phyloP scores from a whole-genome alignment of 148 eudicot genomes.

The Vaccinium corymbosum region DNA sequence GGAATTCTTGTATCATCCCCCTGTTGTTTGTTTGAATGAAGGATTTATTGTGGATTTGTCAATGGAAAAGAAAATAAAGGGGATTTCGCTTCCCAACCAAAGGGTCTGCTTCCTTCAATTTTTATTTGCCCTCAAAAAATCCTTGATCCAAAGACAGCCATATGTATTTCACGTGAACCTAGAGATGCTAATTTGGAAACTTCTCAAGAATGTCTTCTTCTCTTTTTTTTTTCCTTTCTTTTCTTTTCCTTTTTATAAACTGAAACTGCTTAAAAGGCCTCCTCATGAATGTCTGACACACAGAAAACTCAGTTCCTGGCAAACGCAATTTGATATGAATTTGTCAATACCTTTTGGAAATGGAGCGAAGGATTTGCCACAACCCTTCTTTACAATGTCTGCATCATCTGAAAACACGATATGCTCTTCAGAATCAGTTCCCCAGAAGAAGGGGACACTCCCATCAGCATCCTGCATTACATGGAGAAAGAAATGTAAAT shows the following conservation, averaged over 20 bases:
- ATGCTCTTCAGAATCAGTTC: conserved; percentile 76
- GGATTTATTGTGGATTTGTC: background rate
- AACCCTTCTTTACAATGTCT: conserved; percentile 69
- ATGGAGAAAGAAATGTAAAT: background rate
- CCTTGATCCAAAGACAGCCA: background rate
- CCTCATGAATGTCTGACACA: background rate
- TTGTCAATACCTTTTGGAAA: conserved; percentile 76
- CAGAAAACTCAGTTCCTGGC: background rate
- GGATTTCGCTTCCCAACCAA: background rate
- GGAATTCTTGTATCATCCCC: background rate
- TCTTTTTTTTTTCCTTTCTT: too few species aligned
- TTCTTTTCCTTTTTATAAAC: too few species aligned
- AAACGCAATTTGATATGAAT: background rate
- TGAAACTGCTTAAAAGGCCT: too few species aligned
- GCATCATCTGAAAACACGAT: conserved; percentile 71
- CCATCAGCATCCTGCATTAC: conserved; percentile 78
- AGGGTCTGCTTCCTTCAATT: background rate
- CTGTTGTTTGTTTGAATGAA: background rate
- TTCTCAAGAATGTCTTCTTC: background rate
- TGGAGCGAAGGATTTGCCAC: conserved; percentile 86
- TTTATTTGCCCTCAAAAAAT: background rate
- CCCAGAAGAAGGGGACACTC: conserved; percentile 93
- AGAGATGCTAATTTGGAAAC: background rate
- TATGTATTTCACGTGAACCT: background rate
- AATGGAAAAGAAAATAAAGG: background rate